phyloP scores from a whole-genome alignment of 768 basidiomycete species.

The Kwoniella shandongensis region DNA sequence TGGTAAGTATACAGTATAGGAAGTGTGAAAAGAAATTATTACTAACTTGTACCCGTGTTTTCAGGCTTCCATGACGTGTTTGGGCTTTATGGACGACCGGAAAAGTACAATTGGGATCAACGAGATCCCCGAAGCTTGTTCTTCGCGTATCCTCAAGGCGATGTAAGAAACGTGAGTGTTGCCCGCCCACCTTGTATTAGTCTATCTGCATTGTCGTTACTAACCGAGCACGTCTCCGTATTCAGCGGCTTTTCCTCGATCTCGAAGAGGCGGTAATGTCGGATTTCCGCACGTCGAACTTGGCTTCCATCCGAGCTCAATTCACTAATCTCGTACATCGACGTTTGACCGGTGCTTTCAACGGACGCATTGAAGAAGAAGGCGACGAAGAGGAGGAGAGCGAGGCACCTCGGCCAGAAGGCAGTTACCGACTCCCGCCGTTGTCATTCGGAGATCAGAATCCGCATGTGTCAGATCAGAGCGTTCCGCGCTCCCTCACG shows the following conservation, averaged over 20 bases:
- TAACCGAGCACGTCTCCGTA: not conserved
- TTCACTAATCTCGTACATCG: constrained; percentile 23
- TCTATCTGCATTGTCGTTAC: too few relatives aligned
- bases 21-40: not conserved
- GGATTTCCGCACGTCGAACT: constrained; percentile 36
- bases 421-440: constrained; percentile 45
- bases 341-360: constrained; percentile 6
- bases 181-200: too few relatives aligned
- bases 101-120: constrained; percentile 84
- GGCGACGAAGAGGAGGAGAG: constrained; percentile 25
- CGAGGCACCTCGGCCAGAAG: constrained; percentile 20
- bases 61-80: constrained; percentile 82
- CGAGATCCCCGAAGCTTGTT: constrained; percentile 77
- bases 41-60: not conserved
- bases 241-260: constrained; percentile 79
- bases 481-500: constrained; percentile 56
- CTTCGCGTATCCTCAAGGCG: constrained; percentile 91
- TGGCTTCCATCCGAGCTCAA: constrained; percentile 28
- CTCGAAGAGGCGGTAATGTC: constrained; percentile 69
- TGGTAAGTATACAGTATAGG: constrained; percentile 59
- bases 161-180: constrained; percentile 70
- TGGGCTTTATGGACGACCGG: constrained; percentile 82
- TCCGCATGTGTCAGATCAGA: constrained; percentile 24
- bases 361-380: constrained; percentile 18
- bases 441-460: constrained; percentile 38